Base-by-base conservation (phyloP, 257 asterid species). In the Anisodus tanguticus region DNA sequence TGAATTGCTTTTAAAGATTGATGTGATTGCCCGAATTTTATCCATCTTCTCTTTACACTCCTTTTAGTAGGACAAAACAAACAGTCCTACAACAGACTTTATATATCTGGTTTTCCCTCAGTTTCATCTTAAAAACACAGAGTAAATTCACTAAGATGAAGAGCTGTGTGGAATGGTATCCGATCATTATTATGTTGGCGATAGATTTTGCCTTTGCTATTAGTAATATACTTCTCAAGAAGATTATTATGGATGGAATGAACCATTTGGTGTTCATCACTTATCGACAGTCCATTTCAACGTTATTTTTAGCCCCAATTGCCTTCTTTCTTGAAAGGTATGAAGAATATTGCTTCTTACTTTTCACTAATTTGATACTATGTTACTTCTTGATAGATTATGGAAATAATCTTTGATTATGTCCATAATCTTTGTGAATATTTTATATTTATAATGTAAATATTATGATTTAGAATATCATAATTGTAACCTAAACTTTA, bases 271-370 rank as follows among this genome's bases (percentile, higher is more conserved):
- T 94, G 22, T 94, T 94, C 90, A 90, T 93, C 74, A 94, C 98
- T 26, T 93, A 93, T 81, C 92, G 98, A 37, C 98, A 94, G 90
- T 39, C 89, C 3, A 84, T 92, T 68, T 93, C 98, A 64, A 90
- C 95, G 0, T 4, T 93, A 79, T 94, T 92, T 67, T 80, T 94
- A 70, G 88, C 86, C 80, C 97, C 96, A 0, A 16, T 94, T 6
- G 97, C 95, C 0, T 94, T 85, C 86, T 88, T 92, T 22, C 4
- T 94, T 16, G 97, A 94, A 88, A 93, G 98, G 98, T 92, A 54
- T 22, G 59, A 19, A 4, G 63, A 19, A 8, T 9, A 8, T 5
- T 37, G 1, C 51, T 76, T 26, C 41, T 16, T 16, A 47, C 1
- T 71, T 71, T 19, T 69, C 57, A 17, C 51, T 19, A 2, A 47